Base-by-base conservation (phyloP, 805 yeast species). In the Zygosaccharomyces pseudorouxii region DNA sequence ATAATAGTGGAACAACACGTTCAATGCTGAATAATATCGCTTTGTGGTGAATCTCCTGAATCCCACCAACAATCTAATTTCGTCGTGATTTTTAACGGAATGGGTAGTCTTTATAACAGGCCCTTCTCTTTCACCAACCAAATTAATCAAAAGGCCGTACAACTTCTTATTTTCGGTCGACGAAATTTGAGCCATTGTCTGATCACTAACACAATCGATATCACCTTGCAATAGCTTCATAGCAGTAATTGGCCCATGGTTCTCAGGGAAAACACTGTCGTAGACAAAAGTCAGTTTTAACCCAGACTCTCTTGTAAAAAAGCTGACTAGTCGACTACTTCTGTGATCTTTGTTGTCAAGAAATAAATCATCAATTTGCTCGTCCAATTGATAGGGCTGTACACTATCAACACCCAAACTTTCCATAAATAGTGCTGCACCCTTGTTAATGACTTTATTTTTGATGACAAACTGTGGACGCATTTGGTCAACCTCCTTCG, bases 341-440 rank as follows among this genome's bases (percentile, higher is more conserved):
- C 95, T 76, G 70, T 82, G 74, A 16, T 57, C 54, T 11, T 71
- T 67, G 19, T 78, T 75, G 65, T 86, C 90, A 56, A 92, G 74
- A 68, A 87, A 92, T 59, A 77, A 74, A 59, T 84, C 86, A 70
- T 93, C 98, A 53, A 93, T 88, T 55, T 82, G 73, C 51, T 77
- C 75, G 70, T 89, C 96, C 60, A 82, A 84, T 56, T 71, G 71
- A 48, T 76, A 73, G 45, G 78, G 67, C 36, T 68, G 65, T 11
- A 51, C 47, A 18, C 48, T 53, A 25, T 52, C 54, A 7, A 48
- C 22, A 6, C 45, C 49, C 18, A 42, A 42, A 29, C 95, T 81
- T 63, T 88, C 96, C 67, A 92, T 87, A 65, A 86, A 93, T 30
- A 89, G 93, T 1, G 97, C 97, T 62, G 89, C 96, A 64, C 86